phyloP scores from a whole-genome alignment of 1,284 basidiomycete genomes.

The Nidula niveotomentosa region DNA sequence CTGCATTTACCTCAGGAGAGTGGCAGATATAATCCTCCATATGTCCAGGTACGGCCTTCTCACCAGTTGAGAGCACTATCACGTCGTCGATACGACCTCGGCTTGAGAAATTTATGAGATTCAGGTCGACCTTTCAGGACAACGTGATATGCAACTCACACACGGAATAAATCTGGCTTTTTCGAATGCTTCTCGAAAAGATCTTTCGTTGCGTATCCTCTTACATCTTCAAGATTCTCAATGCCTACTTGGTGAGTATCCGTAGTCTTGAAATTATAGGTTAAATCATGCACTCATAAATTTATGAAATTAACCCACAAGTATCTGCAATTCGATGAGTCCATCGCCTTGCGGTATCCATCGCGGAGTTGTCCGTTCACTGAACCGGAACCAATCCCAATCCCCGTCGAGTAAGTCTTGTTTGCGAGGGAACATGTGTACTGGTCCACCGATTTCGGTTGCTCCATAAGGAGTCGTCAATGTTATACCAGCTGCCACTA shows the following conservation, averaged over 20 bases:
- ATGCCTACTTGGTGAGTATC: constrained; percentile 20
- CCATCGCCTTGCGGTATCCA: constrained; percentile 28
- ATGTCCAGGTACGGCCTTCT: constrained; percentile 29
- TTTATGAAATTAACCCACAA: constrained; percentile 15
- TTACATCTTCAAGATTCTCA: constrained; percentile 19
- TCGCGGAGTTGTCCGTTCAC: constrained; percentile 11
- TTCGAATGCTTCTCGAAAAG: constrained; percentile 15
- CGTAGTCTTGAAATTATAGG: constrained; percentile 13
- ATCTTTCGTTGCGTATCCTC: constrained; percentile 22
- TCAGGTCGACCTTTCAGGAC: no score
- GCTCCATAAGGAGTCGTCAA: constrained; percentile 27
- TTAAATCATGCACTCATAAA: neutral
- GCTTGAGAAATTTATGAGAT: neutral
- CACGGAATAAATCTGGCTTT: constrained; percentile 2
- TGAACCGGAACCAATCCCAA: constrained; percentile 27
- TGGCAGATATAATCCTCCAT: constrained; percentile 27
- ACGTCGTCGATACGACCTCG: constrained; percentile 13
- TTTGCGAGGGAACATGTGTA: constrained; percentile 5
- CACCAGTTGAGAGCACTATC: neutral
- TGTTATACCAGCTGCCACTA: constrained; percentile 24
- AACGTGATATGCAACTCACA: no score
- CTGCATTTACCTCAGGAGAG: constrained; percentile 26
- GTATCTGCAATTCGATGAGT: constrained; percentile 22
- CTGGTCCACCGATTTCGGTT: constrained; percentile 25
- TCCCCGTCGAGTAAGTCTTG: constrained; percentile 8